Percentiles rank a stretch among this genome's conserved stretches.
phyloP scores from a whole-genome alignment of 345 rosid species.

The Reutealis trisperma region DNA sequence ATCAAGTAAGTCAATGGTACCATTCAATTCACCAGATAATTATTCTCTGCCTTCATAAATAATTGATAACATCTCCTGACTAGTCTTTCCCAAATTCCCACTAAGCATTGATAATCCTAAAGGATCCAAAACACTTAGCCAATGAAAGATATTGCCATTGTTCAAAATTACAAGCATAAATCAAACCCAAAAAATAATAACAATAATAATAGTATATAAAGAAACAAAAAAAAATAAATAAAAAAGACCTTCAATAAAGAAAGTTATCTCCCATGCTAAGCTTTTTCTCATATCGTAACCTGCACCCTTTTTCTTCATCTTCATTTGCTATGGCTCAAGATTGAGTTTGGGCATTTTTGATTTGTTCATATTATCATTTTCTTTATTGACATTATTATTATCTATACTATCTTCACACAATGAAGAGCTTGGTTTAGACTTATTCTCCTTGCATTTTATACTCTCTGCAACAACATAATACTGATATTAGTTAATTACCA shows the following conservation, averaged over 20 bases:
- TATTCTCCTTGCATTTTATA: constrained; percentile 14
- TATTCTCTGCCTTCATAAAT: constrained; percentile 62
- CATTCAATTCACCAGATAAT: constrained; percentile 25
- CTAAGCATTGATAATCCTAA: constrained; percentile 69
- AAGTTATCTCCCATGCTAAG: constrained; percentile 88
- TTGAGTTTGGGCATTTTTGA: constrained; percentile 51
- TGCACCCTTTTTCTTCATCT: constrained; percentile 79
- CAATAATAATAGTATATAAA: neutral
- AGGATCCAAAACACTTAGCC: constrained; percentile 67
- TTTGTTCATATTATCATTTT: constrained; percentile 48
- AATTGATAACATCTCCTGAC: constrained; percentile 47
- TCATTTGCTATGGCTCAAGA: constrained; percentile 75
- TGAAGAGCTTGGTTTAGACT: constrained; percentile 23
- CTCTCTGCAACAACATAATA: constrained; percentile 27
- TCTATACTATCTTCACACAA: constrained; percentile 21
- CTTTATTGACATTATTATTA: constrained; percentile 33
- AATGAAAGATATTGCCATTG: neutral
- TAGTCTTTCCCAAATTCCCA: constrained; percentile 39
- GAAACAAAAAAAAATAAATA: neutral
- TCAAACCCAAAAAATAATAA: neutral
- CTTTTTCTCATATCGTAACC: constrained; percentile 84
- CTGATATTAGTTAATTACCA: neutral
- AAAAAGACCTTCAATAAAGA: constrained; percentile 72
- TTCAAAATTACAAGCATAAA: neutral
- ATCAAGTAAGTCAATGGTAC: constrained; percentile 36